Base-by-base conservation (phyloP, 495 filamentous ascomycete genomes). In the Podospora comata region DNA sequence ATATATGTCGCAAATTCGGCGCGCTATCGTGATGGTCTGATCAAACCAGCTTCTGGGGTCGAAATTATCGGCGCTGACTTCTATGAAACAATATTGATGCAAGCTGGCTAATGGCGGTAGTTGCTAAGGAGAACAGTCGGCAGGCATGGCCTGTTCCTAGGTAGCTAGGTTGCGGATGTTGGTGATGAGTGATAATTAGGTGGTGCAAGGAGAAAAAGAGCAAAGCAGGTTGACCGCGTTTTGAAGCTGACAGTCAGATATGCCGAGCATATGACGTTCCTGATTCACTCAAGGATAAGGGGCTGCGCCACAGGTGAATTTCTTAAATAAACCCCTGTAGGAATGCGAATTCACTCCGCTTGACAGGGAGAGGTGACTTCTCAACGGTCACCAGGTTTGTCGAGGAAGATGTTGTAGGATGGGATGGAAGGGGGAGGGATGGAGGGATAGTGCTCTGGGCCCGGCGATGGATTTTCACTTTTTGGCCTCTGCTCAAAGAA, bases 401-500 rank as follows among this genome's bases (percentile, higher is more conserved):
- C 5, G 39, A 16, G 5, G 13, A 48, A 48, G 39, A 48, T 5
- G 39, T 48, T 48, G 39, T 48, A 2, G 39, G 39, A 48, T 48
- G 39, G 9, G 39, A 48, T 13, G 7, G 23, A 23, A 23, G 23
- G 23, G 23, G 23, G 23, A 23, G 23, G 23, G 23, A 23, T 23
- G 23, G 23, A 23, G 39, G 9, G 39, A 18, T 13, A 2, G 9
- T 48, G 39, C 15, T 48, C 39, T 48, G 39, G 39, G 39, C 39
- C 39, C 39, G 39, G 39, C 39, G 39, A 48, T 48, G 39, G 39
- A 48, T 48, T 48, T 48, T 48, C 39, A 48, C 39, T 48, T 48
- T 48, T 48, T 48, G 39, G 39, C 39, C 39, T 48, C 39, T 58
- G 55, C 16, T 58, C n/a, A 58, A 58, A 58, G 55, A 58, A 58